phyloP scores from a whole-genome alignment of 768 basidiomycete species.

The Pleurotus tuoliensis region DNA sequence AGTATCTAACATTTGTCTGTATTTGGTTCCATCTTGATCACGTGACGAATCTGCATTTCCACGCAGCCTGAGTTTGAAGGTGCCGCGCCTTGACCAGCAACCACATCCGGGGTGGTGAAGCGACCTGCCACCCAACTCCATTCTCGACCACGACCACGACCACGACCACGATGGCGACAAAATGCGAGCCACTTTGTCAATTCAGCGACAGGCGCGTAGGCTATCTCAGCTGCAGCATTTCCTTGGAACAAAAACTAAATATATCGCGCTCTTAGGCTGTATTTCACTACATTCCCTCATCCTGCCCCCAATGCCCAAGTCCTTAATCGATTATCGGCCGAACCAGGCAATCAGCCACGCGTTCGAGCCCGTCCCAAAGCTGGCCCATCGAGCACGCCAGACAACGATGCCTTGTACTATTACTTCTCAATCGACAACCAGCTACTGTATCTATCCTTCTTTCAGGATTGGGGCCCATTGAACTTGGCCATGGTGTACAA shows the following conservation, averaged over 20 bases:
- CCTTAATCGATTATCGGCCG: slow-evolving; percentile 57
- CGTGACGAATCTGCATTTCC: slow-evolving; percentile 1
- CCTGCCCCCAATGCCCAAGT: slow-evolving; percentile 63
- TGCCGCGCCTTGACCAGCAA: slow-evolving; percentile 20
- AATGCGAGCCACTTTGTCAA: slow-evolving; percentile 75
- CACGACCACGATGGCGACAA: slow-evolving; percentile 33
- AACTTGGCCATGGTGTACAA: slow-evolving; percentile 93
- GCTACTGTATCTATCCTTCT: slow-evolving; percentile 89
- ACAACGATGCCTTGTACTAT: slow-evolving; percentile 75
- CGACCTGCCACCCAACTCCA: slow-evolving; percentile 17
- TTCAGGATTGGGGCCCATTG: slow-evolving; percentile 91
- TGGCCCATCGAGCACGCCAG: slow-evolving; percentile 62
- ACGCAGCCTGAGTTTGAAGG: slow-evolving; percentile 7
- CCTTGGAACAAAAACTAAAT: not conserved
- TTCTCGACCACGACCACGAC: slow-evolving; percentile 10
- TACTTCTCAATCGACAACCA: slow-evolving; percentile 95
- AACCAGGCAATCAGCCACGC: slow-evolving; percentile 52
- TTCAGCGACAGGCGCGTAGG: slow-evolving; percentile 68
- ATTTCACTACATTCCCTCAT: slow-evolving; percentile 85
- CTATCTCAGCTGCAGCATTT: slow-evolving; percentile 12
- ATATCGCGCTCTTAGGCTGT: slow-evolving; percentile 50
- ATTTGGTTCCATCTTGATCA: not conserved
- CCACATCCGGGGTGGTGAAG: slow-evolving; percentile 15
- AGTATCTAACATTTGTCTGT: not conserved
- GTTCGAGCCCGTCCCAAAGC: slow-evolving; percentile 58